These are phyloP conservation scores for Ceratobasidium sp. DNA, from an alignment of 1,284 basidiomycete genomes.

Conservation along the genomic window DNA sequence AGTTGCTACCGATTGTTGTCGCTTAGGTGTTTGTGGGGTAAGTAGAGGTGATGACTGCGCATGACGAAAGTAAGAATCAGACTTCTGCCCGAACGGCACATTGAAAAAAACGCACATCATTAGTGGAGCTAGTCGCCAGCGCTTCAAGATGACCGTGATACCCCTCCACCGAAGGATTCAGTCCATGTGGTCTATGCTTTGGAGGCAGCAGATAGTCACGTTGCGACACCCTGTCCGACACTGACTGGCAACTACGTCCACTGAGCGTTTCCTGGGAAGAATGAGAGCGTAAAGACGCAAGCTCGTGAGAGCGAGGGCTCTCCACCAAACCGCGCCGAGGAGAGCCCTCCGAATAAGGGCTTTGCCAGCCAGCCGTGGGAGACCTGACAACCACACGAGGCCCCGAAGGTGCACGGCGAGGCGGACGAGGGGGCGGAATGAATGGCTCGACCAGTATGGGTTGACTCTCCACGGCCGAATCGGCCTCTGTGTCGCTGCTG, in stretches of 20 bases:
- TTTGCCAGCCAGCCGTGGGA: background rate
- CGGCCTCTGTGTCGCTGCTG: background rate
- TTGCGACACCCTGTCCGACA: background rate
- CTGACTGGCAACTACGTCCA: background rate
- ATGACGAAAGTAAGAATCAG: background rate
- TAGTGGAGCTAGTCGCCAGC: slow-evolving; percentile 15
- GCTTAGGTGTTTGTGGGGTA: slow-evolving; percentile 11
- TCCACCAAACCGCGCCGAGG: background rate
- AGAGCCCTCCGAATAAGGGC: background rate
- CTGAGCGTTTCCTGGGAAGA: slow-evolving; percentile 9
- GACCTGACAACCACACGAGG: background rate
- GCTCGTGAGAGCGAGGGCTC: background rate
- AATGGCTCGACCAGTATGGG: slow-evolving; percentile 34
- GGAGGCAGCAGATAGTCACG: background rate
- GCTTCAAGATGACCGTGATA: background rate
- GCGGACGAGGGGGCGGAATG: slow-evolving; percentile 17
- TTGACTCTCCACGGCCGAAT: background rate
- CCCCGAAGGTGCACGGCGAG: background rate
- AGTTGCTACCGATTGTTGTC: slow-evolving; percentile 19
- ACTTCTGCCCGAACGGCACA: background rate
- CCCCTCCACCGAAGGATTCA: background rate
- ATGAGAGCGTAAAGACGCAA: slow-evolving; percentile 9
- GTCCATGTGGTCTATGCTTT: background rate
- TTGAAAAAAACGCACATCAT: slow-evolving; percentile 17
- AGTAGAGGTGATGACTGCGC: slow-evolving; percentile 24